Base-by-base conservation (phyloP, 2,329 filamentous ascomycete species). In the Cordyceps javanica region DNA sequence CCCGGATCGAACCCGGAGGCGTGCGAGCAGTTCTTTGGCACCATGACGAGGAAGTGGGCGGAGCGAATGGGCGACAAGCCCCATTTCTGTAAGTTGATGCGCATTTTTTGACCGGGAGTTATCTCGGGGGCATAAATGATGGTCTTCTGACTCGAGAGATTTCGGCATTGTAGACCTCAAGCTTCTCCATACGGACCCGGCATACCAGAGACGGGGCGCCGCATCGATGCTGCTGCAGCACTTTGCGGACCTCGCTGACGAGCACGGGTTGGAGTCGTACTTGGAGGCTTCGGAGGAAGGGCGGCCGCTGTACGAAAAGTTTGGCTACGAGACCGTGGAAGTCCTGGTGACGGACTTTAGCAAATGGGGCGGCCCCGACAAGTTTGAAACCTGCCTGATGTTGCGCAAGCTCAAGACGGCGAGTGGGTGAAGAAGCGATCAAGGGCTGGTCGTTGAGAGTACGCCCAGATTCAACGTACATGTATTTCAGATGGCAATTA, bases 141-240 rank as follows among this genome's bases (percentile, higher is more conserved):
- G 7, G 21, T 1, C 6, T 11, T 2, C 0, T 11, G 19, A 10
- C 49, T 38, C n/a, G 39, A 11, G 13, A 14, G 6, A 11, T 9
- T 16, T n/a, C n/a, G 26, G 11, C 50, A 13, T 44, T 13, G 5
- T 28, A 74, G 72, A 74, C 55, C 61, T 75, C 3, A 70, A 72
- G 48, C 64, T 72, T 1, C 64, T 75, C 34, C 70, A 74, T 42
- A 75, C 73, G 2, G 66, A 72, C 46, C 67, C 72, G 1, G 66
- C 67, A 14, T 70, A 73, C 55, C 72, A 73, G 48, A 65, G 66
- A 46, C 68, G 69, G 7, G 73, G 73, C 5, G 69, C 69, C 13
- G 72, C 64, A 2, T 62, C 64, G 21, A 60, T 73, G 62, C 61
- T 75, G 59, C 55, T 76, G 46, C 58, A 66, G 30, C 72, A 68